Conservation (phyloP, 2,329 filamentous ascomycete species). For the Alternaria arborescens region DNA sequence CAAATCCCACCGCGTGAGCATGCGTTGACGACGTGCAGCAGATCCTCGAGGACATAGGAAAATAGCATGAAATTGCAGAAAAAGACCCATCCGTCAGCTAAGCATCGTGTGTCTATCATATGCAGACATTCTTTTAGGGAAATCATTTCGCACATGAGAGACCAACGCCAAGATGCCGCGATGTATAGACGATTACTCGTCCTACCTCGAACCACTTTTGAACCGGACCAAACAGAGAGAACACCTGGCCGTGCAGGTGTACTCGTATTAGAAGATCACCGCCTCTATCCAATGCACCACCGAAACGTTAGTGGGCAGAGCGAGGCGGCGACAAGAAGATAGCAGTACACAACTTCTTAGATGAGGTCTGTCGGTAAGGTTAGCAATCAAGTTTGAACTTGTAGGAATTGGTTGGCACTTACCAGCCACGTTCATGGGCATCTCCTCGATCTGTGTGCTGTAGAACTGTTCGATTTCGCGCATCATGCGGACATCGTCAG, state of each 20-base stretch:
- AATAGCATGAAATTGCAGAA: conserved; percentile 45
- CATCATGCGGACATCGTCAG: conserved; percentile 99
- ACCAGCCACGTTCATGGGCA: conserved; percentile 91
- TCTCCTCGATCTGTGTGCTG: conserved; percentile 99
- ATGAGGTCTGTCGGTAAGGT: conserved; percentile 47
- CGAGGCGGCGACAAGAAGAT: conserved; percentile 36
- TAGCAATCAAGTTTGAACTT: conserved; percentile 12
- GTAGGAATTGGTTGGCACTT: conserved; percentile 44
- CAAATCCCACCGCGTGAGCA: conserved; percentile 43
- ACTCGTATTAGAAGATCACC: conserved; percentile 45
- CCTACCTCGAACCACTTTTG: conserved; percentile 49
- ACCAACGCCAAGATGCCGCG: conserved; percentile 54
- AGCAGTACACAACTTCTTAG: conserved; percentile 44
- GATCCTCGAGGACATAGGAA: conserved; percentile 43
- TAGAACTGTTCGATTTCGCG: conserved; percentile 99
- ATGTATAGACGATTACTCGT: conserved; percentile 44
- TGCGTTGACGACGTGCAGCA: conserved; percentile 49
- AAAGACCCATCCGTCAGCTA: conserved; percentile 41
- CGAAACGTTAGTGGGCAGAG: conserved; percentile 34
- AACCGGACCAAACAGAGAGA: conserved; percentile 38
- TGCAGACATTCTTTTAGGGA: conserved; percentile 48
- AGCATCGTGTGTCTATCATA: conserved; percentile 48
- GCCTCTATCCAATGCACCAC: conserved; percentile 37
- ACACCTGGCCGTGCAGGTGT: conserved; percentile 44
- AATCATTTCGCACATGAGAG: conserved; percentile 52